Base-by-base conservation (phyloP, 1,284 basidiomycete species). In the Apiotrichum domesticum region DNA sequence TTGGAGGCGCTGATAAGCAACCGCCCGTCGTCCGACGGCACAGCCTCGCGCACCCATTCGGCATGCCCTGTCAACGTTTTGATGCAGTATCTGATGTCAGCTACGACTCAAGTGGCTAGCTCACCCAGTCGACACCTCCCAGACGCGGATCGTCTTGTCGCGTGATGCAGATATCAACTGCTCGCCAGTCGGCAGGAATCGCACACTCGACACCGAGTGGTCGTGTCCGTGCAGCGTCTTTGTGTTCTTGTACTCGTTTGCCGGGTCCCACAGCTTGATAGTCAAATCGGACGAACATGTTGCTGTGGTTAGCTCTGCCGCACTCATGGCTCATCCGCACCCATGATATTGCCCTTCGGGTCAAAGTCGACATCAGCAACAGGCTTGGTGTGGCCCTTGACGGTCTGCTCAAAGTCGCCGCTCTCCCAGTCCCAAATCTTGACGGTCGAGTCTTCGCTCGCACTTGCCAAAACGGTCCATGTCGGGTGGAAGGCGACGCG, bases 351-450 rank as follows among this genome's bases (percentile, higher is more conserved):
- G 32, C 91, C 91, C 75, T 87, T 90, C 60, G 84, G 82, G 73
- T 94, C 90, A 72, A 88, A 95, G 69, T 92, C 88, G 50, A 90
- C 84, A 74, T 93, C 90, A 71, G 85, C 85, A 15, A 95, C 87
- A 15, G 87, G 83, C 71, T 90, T 90, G 40, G 91, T 94, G 78
- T 95, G 91, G 0, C 91, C 90, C 76, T 94, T 95, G 58, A 95
- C 77, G 7, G 92, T 94, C 58, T 88, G 78, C 73, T 95, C 92
- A 68, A 93, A 88, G 64, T 94, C 91, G 33, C 91, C 91, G 41
- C 88, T 88, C 72, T 95, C 91, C 90, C 91, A 95, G 71, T 95
- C 91, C 90, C 91, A 94, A 51, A 95, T 84, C 78, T 94, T 94
- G 66, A 94, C 83, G 2, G 85, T 90, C 40, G 87, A 81, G 70